Evolutionary conservation across 2,329 filamentous ascomycete species (phyloP), one percentile per base, ranked within the genome.

Genomic region (Moelleriella libera): DNA sequence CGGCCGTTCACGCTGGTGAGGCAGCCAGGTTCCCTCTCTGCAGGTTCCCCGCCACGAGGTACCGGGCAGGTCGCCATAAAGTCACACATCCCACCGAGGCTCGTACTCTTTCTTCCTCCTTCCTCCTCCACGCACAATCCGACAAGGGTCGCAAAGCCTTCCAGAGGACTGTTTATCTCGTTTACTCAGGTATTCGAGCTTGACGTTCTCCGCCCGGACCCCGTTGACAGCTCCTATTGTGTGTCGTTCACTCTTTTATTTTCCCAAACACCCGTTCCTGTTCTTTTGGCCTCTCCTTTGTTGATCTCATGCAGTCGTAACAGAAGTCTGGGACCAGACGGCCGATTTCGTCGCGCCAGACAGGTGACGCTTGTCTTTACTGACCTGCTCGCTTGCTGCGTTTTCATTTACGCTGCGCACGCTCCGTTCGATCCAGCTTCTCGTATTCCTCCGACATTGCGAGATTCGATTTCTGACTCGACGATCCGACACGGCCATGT

Each of bases 401-500:
- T 39, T 43, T 49, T 45, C 41, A 44, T 31, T 21, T 21, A 21
- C 21, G 21, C 21, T 21, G 21, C 21, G 21, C 21, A 21, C 21
- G 21, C 21, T 3, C 21, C 21, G 21, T 21, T 3, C 21, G 21
- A 21, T 21, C 21, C 21, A 21, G 21, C 21, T 21, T 21, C 21
- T 21, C 21, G 21, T 21, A 21, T 21, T 21, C 34, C 34, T 39
- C 9, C 12, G 9, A 39, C 2, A 39, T 39, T 39, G 34, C 34
- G 2, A 8, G 8, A 12, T 12, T 3, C 34, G 34, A 39, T 39
- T 39, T 12, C 34, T 9, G 12, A 12, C 34, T 12, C 34, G 34
- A 9, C 40, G 40, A n/a, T 7, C 11, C 40, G 11, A 65, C 66
- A 64, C 65, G 63, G 62, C 64, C 67, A 95, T 95, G 87, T 94